Evolutionary conservation across 2,329 filamentous ascomycete species (phyloP), one percentile per base, ranked within the genome.

Genomic region (Arthrobotrys megalospora): DNA sequence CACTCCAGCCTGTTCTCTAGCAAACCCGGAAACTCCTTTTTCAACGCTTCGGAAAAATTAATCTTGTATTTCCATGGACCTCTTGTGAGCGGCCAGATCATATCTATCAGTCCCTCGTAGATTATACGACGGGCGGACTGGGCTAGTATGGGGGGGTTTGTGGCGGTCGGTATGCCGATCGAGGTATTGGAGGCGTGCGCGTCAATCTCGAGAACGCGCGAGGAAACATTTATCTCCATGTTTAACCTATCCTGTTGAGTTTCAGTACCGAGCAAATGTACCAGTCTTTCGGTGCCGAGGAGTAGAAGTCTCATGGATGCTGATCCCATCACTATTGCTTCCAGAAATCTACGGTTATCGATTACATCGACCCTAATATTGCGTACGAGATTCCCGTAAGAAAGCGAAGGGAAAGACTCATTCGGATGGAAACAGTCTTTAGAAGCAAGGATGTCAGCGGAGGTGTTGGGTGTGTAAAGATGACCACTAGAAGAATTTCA

Each of bases 1-100:
- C 16, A 5, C 10, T 43, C 24, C 21, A 71, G n/a, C 16, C 41
- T 64, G 36, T 47, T 7, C 47, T 63, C 36, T 6, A 45, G 16
- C 14, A 53, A 28, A 14, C 11, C 3, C 2, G 47, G 47, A n/a
- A 58, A 72, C 16, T 47, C n/a, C n/a, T 24, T 24, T 10, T 48
- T 14, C 6, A 65, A n/a, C 5, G 14, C 3, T 12, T 12, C 1
- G 1, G 58, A 47, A 21, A 65, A 19, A 3, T 16, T 53, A 12
- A 72, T 72, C 6, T 0, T 72, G 8, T 58, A 72, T 19, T 65
- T 50, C 68, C 68, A 72, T 1, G 68, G 60, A 7, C 68, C 68
- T 10, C 32, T 21, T 1, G 68, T 72, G 0, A 72, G 21, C 28
- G 68, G 68, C 58, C 58, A 72, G 0, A 47, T 8, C 0, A 24